A percentile compares a stretch with the other conserved stretches of the same genome.
These are phyloP conservation scores for Linnemannia elongata DNA, from an alignment of 192 early-diverging fungal species.

Conservation along the genomic window DNA sequence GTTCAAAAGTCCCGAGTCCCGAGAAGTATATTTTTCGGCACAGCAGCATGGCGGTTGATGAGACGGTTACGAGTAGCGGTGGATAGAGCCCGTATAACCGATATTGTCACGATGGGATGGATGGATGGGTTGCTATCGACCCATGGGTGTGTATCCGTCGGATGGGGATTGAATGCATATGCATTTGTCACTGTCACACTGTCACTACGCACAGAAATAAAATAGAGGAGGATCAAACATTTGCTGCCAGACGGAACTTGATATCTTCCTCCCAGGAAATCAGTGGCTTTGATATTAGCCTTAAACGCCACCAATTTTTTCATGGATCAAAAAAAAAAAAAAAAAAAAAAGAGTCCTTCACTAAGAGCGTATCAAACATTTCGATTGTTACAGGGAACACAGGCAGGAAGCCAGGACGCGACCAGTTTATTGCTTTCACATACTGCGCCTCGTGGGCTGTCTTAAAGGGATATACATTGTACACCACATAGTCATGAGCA, in stretches of 20 bases:
- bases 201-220: conserved; percentile 3
- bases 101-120: not conserved
- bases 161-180: not conserved
- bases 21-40: not conserved
- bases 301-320: too few relatives aligned
- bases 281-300: not conserved
- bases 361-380: too few relatives aligned
- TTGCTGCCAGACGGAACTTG: not conserved
- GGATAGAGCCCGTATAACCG: not conserved
- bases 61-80: not conserved
- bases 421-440: too few relatives aligned
- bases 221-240: not conserved
- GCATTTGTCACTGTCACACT: not conserved
- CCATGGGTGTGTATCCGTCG: not conserved
- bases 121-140: conserved; percentile 1
- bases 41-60: not conserved
- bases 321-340: too few relatives aligned
- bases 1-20: not conserved
- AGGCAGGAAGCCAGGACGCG: too few relatives aligned
- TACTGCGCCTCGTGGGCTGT: too few relatives aligned
- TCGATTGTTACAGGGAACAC: too few relatives aligned
- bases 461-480: too few relatives aligned
- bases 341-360: too few relatives aligned
- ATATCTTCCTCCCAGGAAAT: not conserved
- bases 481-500: too few relatives aligned